Base-by-base conservation (phyloP, 1,284 basidiomycete genomes). In the Leccinum holopus region DNA sequence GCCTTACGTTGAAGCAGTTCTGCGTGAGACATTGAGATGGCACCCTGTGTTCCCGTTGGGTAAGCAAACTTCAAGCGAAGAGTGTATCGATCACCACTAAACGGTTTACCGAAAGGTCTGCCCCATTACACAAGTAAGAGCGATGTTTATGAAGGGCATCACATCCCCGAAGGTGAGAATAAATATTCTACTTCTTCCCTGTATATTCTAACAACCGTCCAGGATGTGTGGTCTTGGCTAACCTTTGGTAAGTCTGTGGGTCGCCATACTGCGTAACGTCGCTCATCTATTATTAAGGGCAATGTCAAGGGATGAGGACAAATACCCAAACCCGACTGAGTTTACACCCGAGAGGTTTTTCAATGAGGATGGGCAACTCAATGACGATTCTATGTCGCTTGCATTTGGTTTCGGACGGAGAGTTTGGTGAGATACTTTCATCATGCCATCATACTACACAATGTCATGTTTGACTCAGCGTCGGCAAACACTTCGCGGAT, bases 1-100 rank as follows among this genome's bases (percentile, higher is more conserved):
- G 32, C 78, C 79, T 9, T 83, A 80, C 58, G 59, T 80, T 4
- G 70, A 73, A 3, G 78, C 76, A 2, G 52, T 81, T 18, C 63
- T 83, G 28, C 77, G 79, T 39, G 82, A 83, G 68, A 79, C 62
- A n/a, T 61, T 70, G 68, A 75, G 75, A 55, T 77, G 74, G 75
- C 68, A 72, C 53, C 75, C 75, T 8, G 74, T 77, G 5, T 67
- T 76, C 58, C 73, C 73, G 4, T 58, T 75, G 56, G 72, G 73
- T 66, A 59, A 64, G 67, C 57, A 41, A 41, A 60, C n/a, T n/a
- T n/a, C 18, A 16, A 14, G 32, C 7, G 28, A 47, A 53, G 14
- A 54, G 44, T 16, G 7, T 16, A 39, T 59, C n/a, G 25, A 33
- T 58, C 49, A 32, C 25, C 5, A 41, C 54, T 64, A 32, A 62